A percentile compares a stretch with the other conserved stretches of the same genome.
Evolutionary conservation across 768 basidiomycete genomes (phyloP).

Genomic region (Lentinula sp.): DNA sequence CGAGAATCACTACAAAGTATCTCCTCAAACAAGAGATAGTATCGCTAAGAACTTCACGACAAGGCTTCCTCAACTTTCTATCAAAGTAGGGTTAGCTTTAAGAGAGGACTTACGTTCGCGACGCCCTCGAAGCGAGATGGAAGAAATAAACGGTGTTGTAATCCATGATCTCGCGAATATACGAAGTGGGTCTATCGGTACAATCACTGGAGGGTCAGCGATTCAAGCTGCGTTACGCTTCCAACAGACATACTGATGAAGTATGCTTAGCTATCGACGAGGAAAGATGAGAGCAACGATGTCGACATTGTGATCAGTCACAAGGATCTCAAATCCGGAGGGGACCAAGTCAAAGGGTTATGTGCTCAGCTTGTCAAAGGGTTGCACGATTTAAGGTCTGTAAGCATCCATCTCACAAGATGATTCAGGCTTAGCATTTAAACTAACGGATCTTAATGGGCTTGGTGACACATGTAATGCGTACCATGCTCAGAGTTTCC

Average conservation of each 20-base stretch:
- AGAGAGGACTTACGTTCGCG: conserved; percentile 45
- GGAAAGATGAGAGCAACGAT: conserved; percentile 77
- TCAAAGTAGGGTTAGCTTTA: conserved; percentile 56
- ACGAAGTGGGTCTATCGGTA: conserved; percentile 62
- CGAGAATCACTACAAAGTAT: conserved; percentile 55
- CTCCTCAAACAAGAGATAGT: conserved; percentile 14
- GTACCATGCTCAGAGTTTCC: conserved; percentile 26
- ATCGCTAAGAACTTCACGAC: conserved; percentile 1
- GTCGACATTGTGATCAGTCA: conserved; percentile 89
- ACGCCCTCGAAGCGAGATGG: conserved; percentile 72
- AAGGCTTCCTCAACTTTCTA: conserved; percentile 28
- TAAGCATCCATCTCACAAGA: no score
- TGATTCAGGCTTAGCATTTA: no score
- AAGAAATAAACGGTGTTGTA: conserved; percentile 66
- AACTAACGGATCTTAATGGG: conserved; percentile 44
- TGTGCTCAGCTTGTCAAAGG: conserved; percentile 52
- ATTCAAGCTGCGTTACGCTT: not conserved
- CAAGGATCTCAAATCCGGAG: conserved; percentile 36
- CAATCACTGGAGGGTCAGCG: conserved; percentile 77
- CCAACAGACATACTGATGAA: not conserved
- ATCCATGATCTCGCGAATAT: conserved; percentile 60
- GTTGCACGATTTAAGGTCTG: no score
- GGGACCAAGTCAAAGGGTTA: conserved; percentile 50
- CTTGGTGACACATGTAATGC: conserved; percentile 78
- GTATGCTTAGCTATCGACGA: conserved; percentile 62